Conservation (phyloP, 192 early-diverging fungal species). For the Chytriomyces sp. region DNA sequence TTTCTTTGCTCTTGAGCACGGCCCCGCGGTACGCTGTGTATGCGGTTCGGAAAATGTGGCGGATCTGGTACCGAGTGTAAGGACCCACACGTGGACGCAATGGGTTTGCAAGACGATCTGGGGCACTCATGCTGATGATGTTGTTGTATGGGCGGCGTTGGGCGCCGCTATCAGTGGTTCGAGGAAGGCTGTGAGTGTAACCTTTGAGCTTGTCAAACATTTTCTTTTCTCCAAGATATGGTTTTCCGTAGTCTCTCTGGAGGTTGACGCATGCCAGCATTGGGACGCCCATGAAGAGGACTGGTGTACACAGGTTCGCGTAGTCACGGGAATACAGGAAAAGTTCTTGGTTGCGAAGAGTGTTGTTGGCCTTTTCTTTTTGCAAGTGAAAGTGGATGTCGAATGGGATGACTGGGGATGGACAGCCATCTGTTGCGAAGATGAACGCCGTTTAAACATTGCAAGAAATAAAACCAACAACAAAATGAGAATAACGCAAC, state of each 20-base stretch:
- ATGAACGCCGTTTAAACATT: too few relatives aligned
- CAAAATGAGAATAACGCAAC: background rate
- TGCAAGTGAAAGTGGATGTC: slow-evolving; percentile 31
- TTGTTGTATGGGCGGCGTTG: slow-evolving; percentile 16
- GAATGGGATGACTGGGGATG: slow-evolving; percentile 10
- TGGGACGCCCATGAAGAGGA: slow-evolving; percentile 21
- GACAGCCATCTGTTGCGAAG: too few relatives aligned
- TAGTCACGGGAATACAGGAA: slow-evolving; percentile 13
- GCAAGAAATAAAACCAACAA: too few relatives aligned
- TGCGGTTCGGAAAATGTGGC: slow-evolving; percentile 37
- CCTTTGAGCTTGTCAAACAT: too few relatives aligned
- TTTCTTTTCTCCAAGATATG: too few relatives aligned
- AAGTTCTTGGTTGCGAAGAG: slow-evolving; percentile 8
- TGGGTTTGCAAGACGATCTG: slow-evolving; percentile 40
- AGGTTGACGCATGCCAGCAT: slow-evolving; percentile 11
- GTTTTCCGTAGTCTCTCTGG: background rate
- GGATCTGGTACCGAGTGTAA: slow-evolving; percentile 34
- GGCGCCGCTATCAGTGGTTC: too few relatives aligned
- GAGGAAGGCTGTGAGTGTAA: too few relatives aligned
- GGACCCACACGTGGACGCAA: slow-evolving; percentile 16
- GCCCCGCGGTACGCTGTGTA: slow-evolving; percentile 42
- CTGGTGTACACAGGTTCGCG: slow-evolving; percentile 18
- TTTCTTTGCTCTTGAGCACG: slow-evolving; percentile 25
- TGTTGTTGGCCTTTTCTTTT: slow-evolving; percentile 22
- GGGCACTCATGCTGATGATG: slow-evolving; percentile 41